These are phyloP conservation scores for Citrullus colocynthis DNA, from an alignment of 306 rosid species.

Conservation along the genomic window DNA sequence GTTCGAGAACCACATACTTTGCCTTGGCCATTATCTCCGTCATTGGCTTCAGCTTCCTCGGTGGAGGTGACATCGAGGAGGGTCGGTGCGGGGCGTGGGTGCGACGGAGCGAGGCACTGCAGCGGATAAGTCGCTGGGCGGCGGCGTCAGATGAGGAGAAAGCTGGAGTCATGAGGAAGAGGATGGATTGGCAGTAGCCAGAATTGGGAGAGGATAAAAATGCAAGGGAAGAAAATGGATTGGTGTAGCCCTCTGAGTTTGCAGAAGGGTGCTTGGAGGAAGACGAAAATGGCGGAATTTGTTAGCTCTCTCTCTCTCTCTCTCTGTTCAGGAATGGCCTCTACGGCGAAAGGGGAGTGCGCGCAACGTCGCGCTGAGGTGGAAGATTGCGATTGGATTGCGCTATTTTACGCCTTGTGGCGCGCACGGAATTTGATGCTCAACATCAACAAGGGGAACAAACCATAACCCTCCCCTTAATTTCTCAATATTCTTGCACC, in stretches of 20 bases:
- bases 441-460: not conserved
- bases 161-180: constrained; percentile 46
- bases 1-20: constrained; percentile 24
- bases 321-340: not conserved
- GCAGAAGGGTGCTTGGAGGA: not conserved
- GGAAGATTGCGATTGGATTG: constrained; percentile 15
- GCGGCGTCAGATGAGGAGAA: constrained; percentile 25
- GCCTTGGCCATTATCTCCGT: constrained; percentile 46
- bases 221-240: constrained; percentile 13
- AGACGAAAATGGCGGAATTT: constrained; percentile 22
- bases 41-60: constrained; percentile 35
- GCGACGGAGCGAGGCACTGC: constrained; percentile 26
- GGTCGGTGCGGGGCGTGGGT: constrained; percentile 31
- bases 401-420: constrained; percentile 11
- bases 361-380: constrained; percentile 15
- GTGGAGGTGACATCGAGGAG: constrained; percentile 12
- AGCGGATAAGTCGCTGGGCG: constrained; percentile 28
- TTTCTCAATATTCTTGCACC: no score
- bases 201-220: constrained; percentile 12
- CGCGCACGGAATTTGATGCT: constrained; percentile 36
- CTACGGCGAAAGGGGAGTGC: constrained; percentile 10
- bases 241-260: not conserved
- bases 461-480: no score
- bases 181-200: not conserved
- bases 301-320: not conserved